Conservation (phyloP, 805 yeast genomes). For the Schwanniomyces yamadae region DNA sequence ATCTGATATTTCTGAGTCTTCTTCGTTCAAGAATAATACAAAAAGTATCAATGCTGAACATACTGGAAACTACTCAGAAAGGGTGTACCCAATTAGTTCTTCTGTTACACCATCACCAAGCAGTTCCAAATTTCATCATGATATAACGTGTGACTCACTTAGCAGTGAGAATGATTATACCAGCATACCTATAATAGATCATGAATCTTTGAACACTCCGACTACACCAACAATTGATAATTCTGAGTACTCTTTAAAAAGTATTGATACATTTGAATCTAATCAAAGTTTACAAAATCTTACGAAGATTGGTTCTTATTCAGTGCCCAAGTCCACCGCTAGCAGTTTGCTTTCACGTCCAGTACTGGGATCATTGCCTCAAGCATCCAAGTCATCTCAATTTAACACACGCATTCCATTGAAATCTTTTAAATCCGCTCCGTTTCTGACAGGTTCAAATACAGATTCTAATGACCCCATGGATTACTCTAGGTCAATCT, state of each 20-base stretch:
- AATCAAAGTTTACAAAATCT: background rate
- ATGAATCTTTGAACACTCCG: background rate
- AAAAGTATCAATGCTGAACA: too few relatives aligned
- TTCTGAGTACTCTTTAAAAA: too few relatives aligned
- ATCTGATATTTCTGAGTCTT: too few relatives aligned
- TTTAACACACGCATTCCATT: background rate
- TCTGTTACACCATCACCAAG: conserved; percentile 14
- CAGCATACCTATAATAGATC: conserved; percentile 2
- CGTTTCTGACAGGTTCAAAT: background rate
- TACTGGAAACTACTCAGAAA: too few relatives aligned
- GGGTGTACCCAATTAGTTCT: conserved; percentile 18
- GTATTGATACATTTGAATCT: conserved; percentile 4
- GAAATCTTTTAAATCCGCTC: background rate
- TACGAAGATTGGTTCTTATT: background rate
- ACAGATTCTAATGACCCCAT: too few relatives aligned
- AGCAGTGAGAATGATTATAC: conserved; percentile 3
- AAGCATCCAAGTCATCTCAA: background rate
- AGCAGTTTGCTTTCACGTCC: background rate
- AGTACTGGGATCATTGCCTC: background rate
- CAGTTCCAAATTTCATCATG: conserved; percentile 1
- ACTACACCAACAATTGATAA: too few relatives aligned
- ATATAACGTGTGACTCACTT: conserved; percentile 2
- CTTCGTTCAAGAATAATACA: too few relatives aligned
- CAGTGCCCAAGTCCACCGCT: background rate
- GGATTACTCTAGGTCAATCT: too few relatives aligned